Base-by-base conservation (phyloP, 73 alveolate species). In the Uronychia setigera region DNA sequence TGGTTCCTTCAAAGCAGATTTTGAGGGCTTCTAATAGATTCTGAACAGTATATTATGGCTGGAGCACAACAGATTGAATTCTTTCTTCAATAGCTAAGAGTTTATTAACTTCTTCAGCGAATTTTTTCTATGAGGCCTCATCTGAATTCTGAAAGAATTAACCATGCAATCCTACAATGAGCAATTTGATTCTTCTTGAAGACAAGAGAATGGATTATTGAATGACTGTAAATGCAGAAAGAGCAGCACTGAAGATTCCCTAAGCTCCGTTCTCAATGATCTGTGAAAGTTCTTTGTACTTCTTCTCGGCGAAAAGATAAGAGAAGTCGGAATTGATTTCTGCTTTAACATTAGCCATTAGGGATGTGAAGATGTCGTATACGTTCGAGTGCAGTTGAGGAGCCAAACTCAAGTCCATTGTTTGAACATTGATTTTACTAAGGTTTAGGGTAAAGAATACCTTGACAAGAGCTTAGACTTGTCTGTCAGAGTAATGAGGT, bases 271-370 rank as follows among this genome's bases (percentile, higher is more conserved):
- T 46, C 19, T 46, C 19, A 19, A 46, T 46, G 67, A 46, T 46
- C n/a, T 5, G 19, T 5, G 79, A 1, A 13, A 86, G 76, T 59
- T 86, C 92, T 34, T 86, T 86, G 34, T 79, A 86, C 74, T 86
- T 86, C 84, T 86, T 86, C 79, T 86, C 92, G 29, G 1, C 27
- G 74, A 79, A 86, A 34, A 86, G 79, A 32, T 58, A 31, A n/a
- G 82, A 84, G 60, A 57, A 86, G 58, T 86, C 92, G 26, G 83
- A 58, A 58, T 86, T 86, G 26, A 86, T 58, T 28, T 79, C 88
- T 33, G 74, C 80, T 26, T 79, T 33, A 19, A 85, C 35, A 26
- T 34, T 58, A n/a, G 31, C 29, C n/a, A 27, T 25, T 1, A 77
- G 33, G 33, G 76, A 29, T 13, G 58, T 1, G 28, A 85, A 67